Conservation (phyloP, 306 rosid genomes). For the Inga leiocalycina region DNA sequence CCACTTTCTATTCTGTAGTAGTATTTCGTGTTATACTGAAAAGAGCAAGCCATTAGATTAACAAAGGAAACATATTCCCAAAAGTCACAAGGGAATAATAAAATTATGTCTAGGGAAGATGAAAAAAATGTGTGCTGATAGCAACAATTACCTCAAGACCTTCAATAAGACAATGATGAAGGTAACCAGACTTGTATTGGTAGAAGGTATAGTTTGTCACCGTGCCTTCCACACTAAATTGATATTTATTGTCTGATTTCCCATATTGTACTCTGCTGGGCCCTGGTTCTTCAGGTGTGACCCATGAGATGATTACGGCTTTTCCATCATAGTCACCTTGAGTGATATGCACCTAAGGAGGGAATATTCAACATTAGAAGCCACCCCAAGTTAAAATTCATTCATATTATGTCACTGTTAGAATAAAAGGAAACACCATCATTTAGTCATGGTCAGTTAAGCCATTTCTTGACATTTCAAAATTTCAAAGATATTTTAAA, state of each 20-base stretch:
- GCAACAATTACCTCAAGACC: constrained; percentile 70
- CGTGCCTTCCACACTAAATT: constrained; percentile 59
- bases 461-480: constrained; percentile 15
- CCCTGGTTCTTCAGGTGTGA: constrained; percentile 75
- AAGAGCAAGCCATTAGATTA: constrained; percentile 34
- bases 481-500: constrained; percentile 24
- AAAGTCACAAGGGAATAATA: constrained; percentile 4
- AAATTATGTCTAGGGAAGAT: constrained; percentile 25
- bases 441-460: constrained; percentile 13
- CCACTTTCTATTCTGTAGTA: constrained; percentile 86
- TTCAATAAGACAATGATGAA: constrained; percentile 80
- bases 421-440: constrained; percentile 10
- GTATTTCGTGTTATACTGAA: constrained; percentile 80
- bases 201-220: constrained; percentile 72
- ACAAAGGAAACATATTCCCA: not conserved
- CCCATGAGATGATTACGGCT: constrained; percentile 93
- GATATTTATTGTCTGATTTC: constrained; percentile 43
- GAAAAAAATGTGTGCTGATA: constrained; percentile 19
- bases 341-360: constrained; percentile 82
- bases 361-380: constrained; percentile 26
- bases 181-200: constrained; percentile 82
- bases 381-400: constrained; percentile 17
- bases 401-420: constrained; percentile 2
- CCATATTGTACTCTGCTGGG: constrained; percentile 66
- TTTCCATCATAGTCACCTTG: constrained; percentile 97